These are phyloP conservation scores for Persicaria tinctoria DNA, from an alignment of 148 eudicot genomes.

Conservation along the genomic window DNA sequence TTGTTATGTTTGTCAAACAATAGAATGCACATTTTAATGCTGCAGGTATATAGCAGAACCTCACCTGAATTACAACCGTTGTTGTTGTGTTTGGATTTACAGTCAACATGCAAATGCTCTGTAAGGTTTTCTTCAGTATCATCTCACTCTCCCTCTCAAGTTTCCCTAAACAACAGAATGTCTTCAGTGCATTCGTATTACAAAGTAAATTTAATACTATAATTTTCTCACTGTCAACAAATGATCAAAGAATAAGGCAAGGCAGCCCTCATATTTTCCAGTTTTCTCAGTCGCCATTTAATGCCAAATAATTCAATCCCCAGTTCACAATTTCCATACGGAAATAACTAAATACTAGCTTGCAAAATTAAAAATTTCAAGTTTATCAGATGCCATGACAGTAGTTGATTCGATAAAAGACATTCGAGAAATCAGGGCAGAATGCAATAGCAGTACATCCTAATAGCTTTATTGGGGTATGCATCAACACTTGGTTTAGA, in stretches of 20 bases:
- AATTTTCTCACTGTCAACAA: neutral
- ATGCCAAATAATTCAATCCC: too few relatives aligned
- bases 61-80: conserved; percentile 69
- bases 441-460: too few relatives aligned
- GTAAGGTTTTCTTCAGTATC: conserved; percentile 80
- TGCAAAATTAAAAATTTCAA: neutral
- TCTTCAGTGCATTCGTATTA: neutral
- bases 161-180: conserved; percentile 47
- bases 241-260: too few relatives aligned
- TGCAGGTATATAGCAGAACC: neutral
- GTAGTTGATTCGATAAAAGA: too few relatives aligned
- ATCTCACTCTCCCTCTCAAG: conserved; percentile 74
- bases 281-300: neutral
- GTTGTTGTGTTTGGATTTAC: conserved; percentile 88
- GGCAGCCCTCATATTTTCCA: neutral
- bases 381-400: neutral
- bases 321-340: too few relatives aligned
- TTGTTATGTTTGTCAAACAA: too few relatives aligned
- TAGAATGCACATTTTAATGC: too few relatives aligned
- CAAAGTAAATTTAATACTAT: neutral
- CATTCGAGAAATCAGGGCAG: too few relatives aligned
- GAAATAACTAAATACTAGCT: too few relatives aligned
- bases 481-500: neutral
- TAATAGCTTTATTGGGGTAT: neutral
- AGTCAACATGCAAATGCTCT: conserved; percentile 74